Conservation (phyloP, 257 asterid species). For the Penstemon eatonii region DNA sequence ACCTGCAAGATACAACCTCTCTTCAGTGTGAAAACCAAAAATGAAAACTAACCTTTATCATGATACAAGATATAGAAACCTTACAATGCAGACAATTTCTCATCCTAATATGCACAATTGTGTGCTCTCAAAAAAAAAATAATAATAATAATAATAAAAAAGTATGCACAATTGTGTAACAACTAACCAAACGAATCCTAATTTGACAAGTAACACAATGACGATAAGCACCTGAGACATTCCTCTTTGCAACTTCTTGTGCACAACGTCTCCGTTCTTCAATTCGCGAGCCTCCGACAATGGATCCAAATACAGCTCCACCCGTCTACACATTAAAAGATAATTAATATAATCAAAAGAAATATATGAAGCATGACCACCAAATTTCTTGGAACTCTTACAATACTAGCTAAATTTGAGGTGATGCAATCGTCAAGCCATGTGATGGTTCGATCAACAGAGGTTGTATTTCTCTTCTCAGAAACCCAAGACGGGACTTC, state of each 20-base stretch:
- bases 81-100: background rate
- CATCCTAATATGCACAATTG: background rate
- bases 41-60: constrained; percentile 10
- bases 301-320: constrained; percentile 83
- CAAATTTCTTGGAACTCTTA: constrained; percentile 20
- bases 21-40: constrained; percentile 12
- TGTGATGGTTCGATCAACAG: constrained; percentile 80
- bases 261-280: constrained; percentile 76
- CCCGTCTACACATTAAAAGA: constrained; percentile 46
- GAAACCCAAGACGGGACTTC: constrained; percentile 98
- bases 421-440: constrained; percentile 89
- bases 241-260: constrained; percentile 71
- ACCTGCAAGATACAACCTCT: constrained; percentile 50
- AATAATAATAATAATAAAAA: no score
- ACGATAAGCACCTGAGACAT: constrained; percentile 72
- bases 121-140: no score
- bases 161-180: no score
- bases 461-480: constrained; percentile 68
- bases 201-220: constrained; percentile 7
- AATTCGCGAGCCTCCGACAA: constrained; percentile 82
- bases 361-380: background rate
- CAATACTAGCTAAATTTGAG: constrained; percentile 35
- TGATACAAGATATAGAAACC: constrained; percentile 6
- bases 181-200: background rate
- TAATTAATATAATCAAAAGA: constrained; percentile 23